Evolutionary conservation across 1,284 basidiomycete genomes (phyloP).

Genomic region (Thecaphora frezii): DNA sequence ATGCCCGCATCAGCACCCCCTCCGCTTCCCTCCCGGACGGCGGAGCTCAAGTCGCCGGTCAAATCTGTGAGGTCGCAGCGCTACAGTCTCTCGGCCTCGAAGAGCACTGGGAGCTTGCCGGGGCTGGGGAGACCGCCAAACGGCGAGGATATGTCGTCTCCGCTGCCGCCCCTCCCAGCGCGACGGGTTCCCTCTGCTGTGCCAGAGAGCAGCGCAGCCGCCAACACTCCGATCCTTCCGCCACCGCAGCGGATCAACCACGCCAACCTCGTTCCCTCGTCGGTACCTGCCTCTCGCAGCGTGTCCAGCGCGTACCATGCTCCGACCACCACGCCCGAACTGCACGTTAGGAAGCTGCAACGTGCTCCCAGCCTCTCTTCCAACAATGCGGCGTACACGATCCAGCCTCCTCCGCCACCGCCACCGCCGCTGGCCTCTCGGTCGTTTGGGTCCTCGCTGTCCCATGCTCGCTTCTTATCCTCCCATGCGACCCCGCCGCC

Average conservation of each 20-base stretch:
- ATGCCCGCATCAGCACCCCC: constrained; percentile 5
- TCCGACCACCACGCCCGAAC: no score
- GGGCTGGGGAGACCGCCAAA: constrained; percentile 5
- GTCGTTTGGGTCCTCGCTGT: no score
- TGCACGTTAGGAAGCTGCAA: no score
- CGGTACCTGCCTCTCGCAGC: neutral
- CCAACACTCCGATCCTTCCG: constrained; percentile 10
- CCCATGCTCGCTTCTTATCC: neutral
- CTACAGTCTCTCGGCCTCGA: constrained; percentile 21
- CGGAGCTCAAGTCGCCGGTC: neutral
- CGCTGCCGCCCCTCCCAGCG: constrained; percentile 1
- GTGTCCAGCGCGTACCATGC: neutral
- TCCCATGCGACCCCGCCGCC: neutral
- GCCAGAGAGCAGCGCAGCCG: neutral
- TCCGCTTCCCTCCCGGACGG: constrained; percentile 9
- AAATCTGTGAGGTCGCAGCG: constrained; percentile 1
- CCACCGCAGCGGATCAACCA: constrained; percentile 13
- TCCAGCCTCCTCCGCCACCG: neutral
- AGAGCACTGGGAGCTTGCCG: constrained; percentile 21
- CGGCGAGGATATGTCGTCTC: constrained; percentile 6
- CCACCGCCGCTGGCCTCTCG: no score
- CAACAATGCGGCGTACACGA: neutral
- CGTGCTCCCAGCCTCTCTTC: constrained; percentile 9
- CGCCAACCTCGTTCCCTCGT: neutral
- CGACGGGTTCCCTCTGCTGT: constrained; percentile 1